Evolutionary conservation across 2,329 filamentous ascomycete genomes (phyloP), one percentile per base, ranked within the genome.

Genomic region (Colletotrichum aenigma): DNA sequence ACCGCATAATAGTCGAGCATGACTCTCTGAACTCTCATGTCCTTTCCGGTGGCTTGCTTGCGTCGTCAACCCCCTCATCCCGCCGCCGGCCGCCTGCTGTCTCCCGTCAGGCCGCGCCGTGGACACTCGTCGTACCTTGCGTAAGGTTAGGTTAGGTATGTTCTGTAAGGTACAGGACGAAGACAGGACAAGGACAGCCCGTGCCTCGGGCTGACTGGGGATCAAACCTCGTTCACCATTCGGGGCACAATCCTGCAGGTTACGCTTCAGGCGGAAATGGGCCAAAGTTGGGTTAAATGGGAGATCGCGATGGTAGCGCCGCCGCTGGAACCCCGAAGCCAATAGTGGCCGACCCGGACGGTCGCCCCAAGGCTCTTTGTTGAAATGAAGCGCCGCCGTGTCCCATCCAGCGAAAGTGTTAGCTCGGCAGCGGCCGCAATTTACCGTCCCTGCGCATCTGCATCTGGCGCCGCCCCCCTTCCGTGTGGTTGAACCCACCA

Each of bases 371-470:
- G 43, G 38, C 74, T 52, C 43, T 73, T 75, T 74, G 60, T 76
- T 76, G 66, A 75, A 76, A 75, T 76, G 74, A 75, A 66, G 28
- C 38, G 38, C n/a, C 28, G 65, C 71, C 60, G 34, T 61, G 61
- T 48, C 52, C 43, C 71, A 61, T 66, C 66, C 56, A 52, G 43
- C 43, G 71, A 66, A 71, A 75, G 43, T 74, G 70, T 61, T 76
- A 75, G 71, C 66, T 71, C 71, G 71, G 71, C 62, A 75, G 60
- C 66, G 74, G 66, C 71, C 60, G 71, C 62, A 75, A 76, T 71
- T 76, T 75, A 48, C 66, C 66, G 71, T 75, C 66, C 71, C 71
- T 71, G 66, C 52, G 70, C 74, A 68, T 68, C 70, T 73, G 58
- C 64, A 52, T 66, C 70, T 36, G 48, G 55, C 32, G 52, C 38